Evolutionary conservation across 371 early-diverging fungal species (phyloP).

Genomic region (Actinomortierella ambigua): DNA sequence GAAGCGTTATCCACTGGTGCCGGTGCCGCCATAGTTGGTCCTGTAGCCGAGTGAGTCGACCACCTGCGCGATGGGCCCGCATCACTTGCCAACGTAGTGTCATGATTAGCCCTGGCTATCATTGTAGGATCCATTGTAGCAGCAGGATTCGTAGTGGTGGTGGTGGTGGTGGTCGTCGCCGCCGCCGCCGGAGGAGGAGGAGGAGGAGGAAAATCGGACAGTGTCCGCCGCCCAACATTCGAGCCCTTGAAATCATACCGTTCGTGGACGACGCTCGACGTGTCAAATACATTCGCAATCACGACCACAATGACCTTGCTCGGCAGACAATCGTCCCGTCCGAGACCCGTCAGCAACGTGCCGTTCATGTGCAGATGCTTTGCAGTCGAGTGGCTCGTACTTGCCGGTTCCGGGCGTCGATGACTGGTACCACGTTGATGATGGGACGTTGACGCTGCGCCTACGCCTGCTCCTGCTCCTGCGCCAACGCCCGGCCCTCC

Average conservation of each 20-base stretch:
- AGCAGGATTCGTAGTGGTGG: neutral
- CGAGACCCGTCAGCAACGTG: conserved; percentile 17
- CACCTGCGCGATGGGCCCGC: too few species aligned
- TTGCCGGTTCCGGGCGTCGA: conserved; percentile 1
- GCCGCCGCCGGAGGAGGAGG: neutral
- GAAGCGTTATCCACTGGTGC: too few species aligned
- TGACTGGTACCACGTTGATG: too few species aligned
- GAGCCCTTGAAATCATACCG: conserved; percentile 65
- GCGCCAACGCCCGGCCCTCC: conserved; percentile 1
- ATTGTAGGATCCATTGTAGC: neutral
- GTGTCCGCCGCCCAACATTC: conserved; percentile 56
- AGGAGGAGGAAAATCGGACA: conserved; percentile 15
- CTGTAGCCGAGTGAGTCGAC: too few species aligned
- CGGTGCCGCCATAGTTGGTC: too few species aligned
- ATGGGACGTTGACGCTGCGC: neutral
- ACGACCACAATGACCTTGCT: conserved; percentile 52
- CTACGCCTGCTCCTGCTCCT: conserved; percentile 8
- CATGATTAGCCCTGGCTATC: too few species aligned
- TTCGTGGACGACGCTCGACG: conserved; percentile 49
- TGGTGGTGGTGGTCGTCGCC: neutral
- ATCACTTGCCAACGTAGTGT: too few species aligned
- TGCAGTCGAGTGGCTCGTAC: conserved; percentile 7
- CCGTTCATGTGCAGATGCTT: conserved; percentile 37
- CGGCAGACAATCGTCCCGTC: conserved; percentile 40
- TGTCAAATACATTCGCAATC: conserved; percentile 62